Evolutionary conservation across 805 yeast genomes (phyloP).

Genomic region (Candida argentea): DNA sequence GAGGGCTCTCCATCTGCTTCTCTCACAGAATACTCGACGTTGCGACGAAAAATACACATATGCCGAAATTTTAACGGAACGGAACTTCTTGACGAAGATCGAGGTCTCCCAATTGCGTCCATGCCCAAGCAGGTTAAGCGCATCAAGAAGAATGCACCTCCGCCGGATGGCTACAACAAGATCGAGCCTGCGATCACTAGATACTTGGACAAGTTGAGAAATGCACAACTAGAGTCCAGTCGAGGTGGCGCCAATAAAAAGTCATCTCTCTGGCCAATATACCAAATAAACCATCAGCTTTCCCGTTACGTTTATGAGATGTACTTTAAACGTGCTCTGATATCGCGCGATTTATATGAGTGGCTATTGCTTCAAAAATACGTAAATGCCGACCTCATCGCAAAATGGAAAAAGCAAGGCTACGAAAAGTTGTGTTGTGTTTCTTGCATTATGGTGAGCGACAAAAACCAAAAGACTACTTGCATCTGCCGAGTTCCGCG

Average conservation of each 20-base stretch:
- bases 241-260: constrained; percentile 34
- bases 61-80: no score
- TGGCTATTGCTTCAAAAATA: constrained; percentile 62
- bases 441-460: constrained; percentile 57
- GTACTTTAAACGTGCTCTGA: constrained; percentile 59
- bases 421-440: constrained; percentile 82
- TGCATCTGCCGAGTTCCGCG: constrained; percentile 86
- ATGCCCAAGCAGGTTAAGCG: constrained; percentile 5
- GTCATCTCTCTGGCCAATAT: constrained; percentile 60
- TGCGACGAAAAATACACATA: no score
- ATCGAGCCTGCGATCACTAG: constrained; percentile 57
- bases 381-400: constrained; percentile 62
- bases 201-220: constrained; percentile 49
- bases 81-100: neutral
- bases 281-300: constrained; percentile 61
- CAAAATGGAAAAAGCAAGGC: constrained; percentile 76
- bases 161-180: constrained; percentile 69
- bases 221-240: constrained; percentile 18
- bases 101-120: neutral
- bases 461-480: constrained; percentile 49
- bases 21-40: no score
- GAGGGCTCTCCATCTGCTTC: no score
- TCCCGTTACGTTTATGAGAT: constrained; percentile 68
- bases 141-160: constrained; percentile 13
- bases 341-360: constrained; percentile 57